Base-by-base conservation (phyloP, 2,329 filamentous ascomycete genomes). In the Scedosporium apiospermum region DNA sequence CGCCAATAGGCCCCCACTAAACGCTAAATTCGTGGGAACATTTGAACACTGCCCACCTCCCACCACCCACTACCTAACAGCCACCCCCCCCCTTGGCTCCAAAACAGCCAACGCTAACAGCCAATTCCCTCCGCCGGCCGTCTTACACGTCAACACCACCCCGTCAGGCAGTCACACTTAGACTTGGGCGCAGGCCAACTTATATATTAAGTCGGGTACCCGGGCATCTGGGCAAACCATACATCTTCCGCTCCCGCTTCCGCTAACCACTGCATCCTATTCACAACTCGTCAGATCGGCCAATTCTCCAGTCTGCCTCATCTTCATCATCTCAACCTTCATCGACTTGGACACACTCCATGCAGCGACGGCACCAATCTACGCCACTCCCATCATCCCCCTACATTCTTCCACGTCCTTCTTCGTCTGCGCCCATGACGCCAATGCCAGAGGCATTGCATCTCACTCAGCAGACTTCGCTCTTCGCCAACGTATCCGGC, bases 401-500 rank as follows among this genome's bases (percentile, higher is more conserved):
- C 23, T 16, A 57, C 53, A 23, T 23, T 12, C 23, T 57, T 57
- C 23, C 53, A 27, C 53, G 30, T 66, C 64, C 60, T 55, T 49
- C 44, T 18, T 49, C 44, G 44, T 49, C 44, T 49, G 44, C 44
- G 44, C 44, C 44, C 18, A 49, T 49, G 44, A 49, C 44, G n/a
- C 44, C 59, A 58, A 34, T 61, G 44, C 18, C 62, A 51, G 57
- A 60, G 53, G 58, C 44, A 21, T 61, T 63, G 57, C 41, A 63
- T 16, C 38, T 65, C 18, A 42, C 63, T 12, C 30, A 23, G 63
- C 63, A 62, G 64, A 51, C 63, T 61, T 62, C 63, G 59, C 66
- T 63, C 16, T 49, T 21, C 18, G 18, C n/a, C 44, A 62, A 55
- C 26, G 51, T 61, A 26, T 38, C 63, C 64, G 68, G 66, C 71